Percentiles rank a stretch among this genome's conserved stretches.
Evolutionary conservation across 75 land plant species (phyloP).

Genomic region (Pseudotsuga menziesii): DNA sequence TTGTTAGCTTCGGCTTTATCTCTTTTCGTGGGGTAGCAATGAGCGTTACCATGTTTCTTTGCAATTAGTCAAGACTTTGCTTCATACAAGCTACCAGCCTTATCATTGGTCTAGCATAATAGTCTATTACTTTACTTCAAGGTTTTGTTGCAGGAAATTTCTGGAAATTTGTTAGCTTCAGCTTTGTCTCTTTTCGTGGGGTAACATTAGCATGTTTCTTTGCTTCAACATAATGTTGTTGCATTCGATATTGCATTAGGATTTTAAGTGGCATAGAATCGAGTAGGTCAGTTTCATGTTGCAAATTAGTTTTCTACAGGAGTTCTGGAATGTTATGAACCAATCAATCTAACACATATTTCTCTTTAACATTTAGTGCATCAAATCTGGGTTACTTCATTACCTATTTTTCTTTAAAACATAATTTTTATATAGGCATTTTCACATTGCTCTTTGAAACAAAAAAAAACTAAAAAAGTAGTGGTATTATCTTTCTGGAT

Average conservation of each 20-base stretch:
- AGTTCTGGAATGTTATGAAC: conserved; percentile 25
- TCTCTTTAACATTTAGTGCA: no score
- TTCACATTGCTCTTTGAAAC: no score
- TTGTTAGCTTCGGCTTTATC: no score
- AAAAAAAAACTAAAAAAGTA: no score
- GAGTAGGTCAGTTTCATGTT: background rate
- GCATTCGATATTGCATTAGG: background rate
- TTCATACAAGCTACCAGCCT: background rate
- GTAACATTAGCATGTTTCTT: background rate
- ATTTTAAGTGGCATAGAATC: background rate
- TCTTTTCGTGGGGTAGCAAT: no score
- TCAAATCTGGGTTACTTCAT: no score
- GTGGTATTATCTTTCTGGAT: no score
- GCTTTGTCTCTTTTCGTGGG: background rate
- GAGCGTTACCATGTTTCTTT: no score
- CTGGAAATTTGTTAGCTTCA: background rate
- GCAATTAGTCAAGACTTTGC: no score
- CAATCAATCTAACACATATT: no score
- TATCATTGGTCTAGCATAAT: background rate
- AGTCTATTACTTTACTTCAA: background rate
- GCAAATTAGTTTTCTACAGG: background rate
- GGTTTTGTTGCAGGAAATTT: conserved; percentile 1
- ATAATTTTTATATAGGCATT: no score
- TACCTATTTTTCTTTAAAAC: no score
- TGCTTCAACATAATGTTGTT: conserved; percentile 6